Evolutionary conservation across 2,329 filamentous ascomycete genomes (phyloP), one percentile per base, ranked within the genome.

Genomic region (Emergomyces africanus): DNA sequence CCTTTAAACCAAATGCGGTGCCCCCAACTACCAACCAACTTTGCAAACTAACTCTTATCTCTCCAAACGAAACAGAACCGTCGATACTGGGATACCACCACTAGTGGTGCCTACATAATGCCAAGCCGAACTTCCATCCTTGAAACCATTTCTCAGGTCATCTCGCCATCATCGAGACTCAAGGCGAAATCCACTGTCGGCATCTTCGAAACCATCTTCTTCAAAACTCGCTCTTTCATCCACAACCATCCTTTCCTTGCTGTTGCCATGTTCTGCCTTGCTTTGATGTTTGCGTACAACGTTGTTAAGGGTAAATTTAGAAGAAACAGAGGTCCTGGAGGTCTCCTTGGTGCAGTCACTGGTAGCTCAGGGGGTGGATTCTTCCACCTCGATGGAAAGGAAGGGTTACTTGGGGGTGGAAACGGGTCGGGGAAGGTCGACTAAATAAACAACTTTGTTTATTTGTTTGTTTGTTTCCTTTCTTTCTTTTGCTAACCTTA

Each of bases 31-130:
- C 1, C 46, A 14, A n/a, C 14, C 10, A 30, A 10, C 18, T 15
- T 10, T 23, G n/a, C 20, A 57, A 57, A 55, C 61, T 62, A 62
- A 68, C 73, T 79, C 28, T 14, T 25, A 5, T 10, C 18, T 23
- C 28, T 44, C 30, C 54, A 28, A 56, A 55, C 55, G 25, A 33
- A 33, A 61, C 68, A 95, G 89, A 90, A 89, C 76, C 90, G 89
- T 66, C 85, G 88, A 64, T 99, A 95, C 77, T 99, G 94, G 94
- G 94, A 99, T 70, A 84, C 81, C 37, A 96, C 91, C 53, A 86
- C 87, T 62, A 94, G 89, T 2, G 92, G 91, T 64, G 92, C 94
- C 73, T 83, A 87, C 63, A 97, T 99, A 69, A 85, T 91, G 66
- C 87, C 91, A 58, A 94, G 88, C 30, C 87, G 94, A 63, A 92